Evolutionary conservation across 768 basidiomycete species (phyloP).

Genomic region (Serendipita sp.): DNA sequence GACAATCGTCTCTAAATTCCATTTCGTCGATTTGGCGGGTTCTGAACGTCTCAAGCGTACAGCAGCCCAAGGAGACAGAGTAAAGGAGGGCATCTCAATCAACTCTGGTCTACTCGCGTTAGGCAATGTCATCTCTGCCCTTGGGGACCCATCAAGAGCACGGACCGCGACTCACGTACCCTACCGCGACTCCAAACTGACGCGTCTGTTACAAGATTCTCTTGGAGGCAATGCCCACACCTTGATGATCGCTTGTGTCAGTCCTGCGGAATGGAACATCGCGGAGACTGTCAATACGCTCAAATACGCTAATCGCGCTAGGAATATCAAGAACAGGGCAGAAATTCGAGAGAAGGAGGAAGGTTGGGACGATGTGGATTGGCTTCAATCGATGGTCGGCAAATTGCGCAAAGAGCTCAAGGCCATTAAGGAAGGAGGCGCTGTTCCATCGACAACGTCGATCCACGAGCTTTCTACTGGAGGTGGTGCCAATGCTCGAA

Average conservation of each 20-base stretch:
- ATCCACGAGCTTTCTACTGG: slow-evolving; percentile 16
- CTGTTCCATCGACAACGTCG: slow-evolving; percentile 9
- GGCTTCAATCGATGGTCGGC: slow-evolving; percentile 75
- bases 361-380: slow-evolving; percentile 97
- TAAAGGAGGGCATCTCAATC: slow-evolving; percentile 98
- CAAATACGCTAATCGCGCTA: slow-evolving; percentile 92
- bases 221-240: slow-evolving; percentile 96
- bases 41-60: slow-evolving; percentile 94
- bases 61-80: slow-evolving; percentile 85
- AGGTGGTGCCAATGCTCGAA: slow-evolving; percentile 56
- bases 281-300: slow-evolving; percentile 87
- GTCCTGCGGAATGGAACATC: slow-evolving; percentile 88
- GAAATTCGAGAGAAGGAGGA: slow-evolving; percentile 87
- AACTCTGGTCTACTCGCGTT: slow-evolving; percentile 92
- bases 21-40: slow-evolving; percentile 95
- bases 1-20: slow-evolving; percentile 87
- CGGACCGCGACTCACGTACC: slow-evolving; percentile 80
- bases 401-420: slow-evolving; percentile 81
- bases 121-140: slow-evolving; percentile 95
- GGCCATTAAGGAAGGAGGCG: slow-evolving; percentile 50
- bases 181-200: slow-evolving; percentile 97
- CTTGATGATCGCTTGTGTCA: slow-evolving; percentile 97
- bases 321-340: slow-evolving; percentile 93
- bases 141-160: slow-evolving; percentile 83
- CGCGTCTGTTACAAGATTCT: slow-evolving; percentile 82